Conservation (phyloP, 108 stramenopile species). For the Skeletonema grethae region DNA sequence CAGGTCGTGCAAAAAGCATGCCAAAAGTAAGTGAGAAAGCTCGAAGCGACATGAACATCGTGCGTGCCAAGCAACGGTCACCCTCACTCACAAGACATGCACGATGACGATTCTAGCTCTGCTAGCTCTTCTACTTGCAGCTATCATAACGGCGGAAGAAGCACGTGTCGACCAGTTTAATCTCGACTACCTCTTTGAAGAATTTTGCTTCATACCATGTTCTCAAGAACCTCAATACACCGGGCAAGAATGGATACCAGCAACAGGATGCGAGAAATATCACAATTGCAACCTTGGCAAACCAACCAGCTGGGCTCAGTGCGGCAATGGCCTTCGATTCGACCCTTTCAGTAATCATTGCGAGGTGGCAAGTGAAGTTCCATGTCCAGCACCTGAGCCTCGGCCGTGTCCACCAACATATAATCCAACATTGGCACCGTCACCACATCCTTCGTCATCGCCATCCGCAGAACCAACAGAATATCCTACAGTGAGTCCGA, state of each 20-base stretch:
- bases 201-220: background rate
- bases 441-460: background rate
- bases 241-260: constrained; percentile 5
- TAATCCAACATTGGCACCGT: background rate
- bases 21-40: too few species aligned
- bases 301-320: constrained; percentile 3
- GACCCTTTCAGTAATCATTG: background rate
- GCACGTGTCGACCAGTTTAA: background rate
- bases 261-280: background rate
- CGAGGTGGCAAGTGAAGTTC: background rate
- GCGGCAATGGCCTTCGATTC: background rate
- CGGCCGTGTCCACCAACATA: background rate
- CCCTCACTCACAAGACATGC: too few species aligned
- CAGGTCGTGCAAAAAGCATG: too few species aligned
- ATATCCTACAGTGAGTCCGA: background rate
- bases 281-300: background rate
- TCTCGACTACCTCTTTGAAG: background rate
- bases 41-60: too few species aligned
- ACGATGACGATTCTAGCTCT: background rate
- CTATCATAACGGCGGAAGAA: background rate
- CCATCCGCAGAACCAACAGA: background rate
- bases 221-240: background rate
- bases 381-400: background rate
- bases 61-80: too few species aligned
- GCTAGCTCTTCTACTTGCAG: background rate